phyloP scores from a whole-genome alignment of 2,329 filamentous ascomycete species.

The Microdochium nivale region DNA sequence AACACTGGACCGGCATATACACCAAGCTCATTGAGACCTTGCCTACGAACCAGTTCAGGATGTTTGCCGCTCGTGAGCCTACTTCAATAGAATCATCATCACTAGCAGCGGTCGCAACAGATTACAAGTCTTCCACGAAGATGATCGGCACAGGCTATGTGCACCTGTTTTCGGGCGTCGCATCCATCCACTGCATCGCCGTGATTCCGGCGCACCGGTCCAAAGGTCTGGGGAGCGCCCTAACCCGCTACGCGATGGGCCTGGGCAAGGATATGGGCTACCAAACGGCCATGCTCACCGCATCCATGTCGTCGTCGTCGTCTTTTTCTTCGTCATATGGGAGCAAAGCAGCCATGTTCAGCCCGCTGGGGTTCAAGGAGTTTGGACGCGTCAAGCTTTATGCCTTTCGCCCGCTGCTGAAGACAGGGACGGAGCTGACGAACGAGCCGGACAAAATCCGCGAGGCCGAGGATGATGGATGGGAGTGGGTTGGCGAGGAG shows the following conservation, averaged over 20 bases:
- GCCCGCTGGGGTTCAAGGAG: slow-evolving; percentile 1
- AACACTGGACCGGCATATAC: slow-evolving; percentile 2
- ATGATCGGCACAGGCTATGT: slow-evolving; percentile 3
- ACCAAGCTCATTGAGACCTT: neutral
- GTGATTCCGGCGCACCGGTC: neutral
- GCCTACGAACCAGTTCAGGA: slow-evolving; percentile 1
- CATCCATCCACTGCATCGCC: slow-evolving; percentile 1
- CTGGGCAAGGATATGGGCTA: neutral
- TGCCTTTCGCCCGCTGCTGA: neutral
- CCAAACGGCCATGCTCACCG: neutral
- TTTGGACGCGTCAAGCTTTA: slow-evolving; percentile 1
- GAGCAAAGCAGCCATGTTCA: neutral
- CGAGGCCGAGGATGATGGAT: neutral
- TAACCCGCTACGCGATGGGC: slow-evolving; percentile 1
- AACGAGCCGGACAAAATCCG: neutral
- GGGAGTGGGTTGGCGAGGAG: neutral
- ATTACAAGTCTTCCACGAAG: neutral
- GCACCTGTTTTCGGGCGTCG: slow-evolving; percentile 1
- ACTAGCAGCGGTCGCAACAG: neutral
- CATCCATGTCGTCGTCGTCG: neutral
- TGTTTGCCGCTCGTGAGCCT: neutral
- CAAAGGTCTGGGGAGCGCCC: neutral
- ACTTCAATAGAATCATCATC: neutral
- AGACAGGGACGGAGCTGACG: neutral
- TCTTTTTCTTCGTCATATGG: neutral